Evolutionary conservation across 176 grass and related monocot genomes (phyloP).

Genomic region (Aegilops longissima): DNA sequence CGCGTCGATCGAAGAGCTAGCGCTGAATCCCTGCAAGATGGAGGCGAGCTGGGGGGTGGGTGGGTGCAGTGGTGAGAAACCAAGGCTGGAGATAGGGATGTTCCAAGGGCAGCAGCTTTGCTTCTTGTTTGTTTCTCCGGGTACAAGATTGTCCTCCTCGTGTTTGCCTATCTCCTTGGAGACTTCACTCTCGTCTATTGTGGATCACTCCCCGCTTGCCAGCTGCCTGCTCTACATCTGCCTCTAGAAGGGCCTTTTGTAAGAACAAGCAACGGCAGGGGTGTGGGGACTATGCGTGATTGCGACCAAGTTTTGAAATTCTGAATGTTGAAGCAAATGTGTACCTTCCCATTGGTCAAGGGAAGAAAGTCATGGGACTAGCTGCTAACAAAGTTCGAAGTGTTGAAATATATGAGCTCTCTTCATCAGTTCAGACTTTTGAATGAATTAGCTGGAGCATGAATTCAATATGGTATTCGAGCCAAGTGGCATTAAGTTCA

Average conservation of each 20-base stretch:
- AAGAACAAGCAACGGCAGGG: not conserved
- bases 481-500: no score
- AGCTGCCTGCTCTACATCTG: not conserved
- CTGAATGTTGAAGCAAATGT: not conserved
- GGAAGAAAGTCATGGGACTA: no score
- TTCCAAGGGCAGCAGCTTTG: conserved; percentile 18
- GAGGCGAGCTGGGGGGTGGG: conserved; percentile 11
- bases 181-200: conserved; percentile 28
- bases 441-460: no score
- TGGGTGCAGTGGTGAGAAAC: conserved; percentile 30
- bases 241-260: conserved; percentile 31
- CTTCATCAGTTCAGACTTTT: no score
- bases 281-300: no score
- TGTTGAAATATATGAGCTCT: no score
- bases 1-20: not conserved
- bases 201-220: not conserved
- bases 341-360: not conserved
- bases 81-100: conserved; percentile 27
- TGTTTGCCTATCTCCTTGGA: conserved; percentile 48
- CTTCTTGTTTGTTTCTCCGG: conserved; percentile 26
- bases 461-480: no score
- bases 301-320: not conserved
- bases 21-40: not conserved
- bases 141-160: conserved; percentile 43
- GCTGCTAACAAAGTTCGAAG: no score